Base-by-base conservation (phyloP, 1,139 yeast species). In the Geotrichum restrictum region DNA sequence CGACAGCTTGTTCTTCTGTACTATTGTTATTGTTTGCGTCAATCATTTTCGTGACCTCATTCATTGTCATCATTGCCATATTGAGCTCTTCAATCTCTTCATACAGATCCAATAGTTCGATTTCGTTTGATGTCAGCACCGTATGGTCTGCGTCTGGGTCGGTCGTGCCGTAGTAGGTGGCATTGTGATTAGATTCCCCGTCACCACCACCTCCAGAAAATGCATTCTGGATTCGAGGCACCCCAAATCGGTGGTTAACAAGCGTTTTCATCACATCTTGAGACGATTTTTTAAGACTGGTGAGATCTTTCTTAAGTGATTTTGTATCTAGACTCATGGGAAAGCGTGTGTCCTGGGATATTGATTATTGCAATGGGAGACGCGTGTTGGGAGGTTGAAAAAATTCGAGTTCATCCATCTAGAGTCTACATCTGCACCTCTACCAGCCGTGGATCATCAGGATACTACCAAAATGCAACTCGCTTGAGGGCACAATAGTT, bases 41-140 rank as follows among this genome's bases (percentile, higher is more conserved):
- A n/a, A 7, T 19, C 19, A 46, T 29, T 14, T 38, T 19, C 2
- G 27, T 18, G 19, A 46, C 38, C 44, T 31, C 39, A 11, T 39
- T 40, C 4, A 46, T 18, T 5, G 45, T 39, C 38, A 40, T 31
- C 29, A 38, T 31, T 13, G 49, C 44, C 29, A 46, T 4, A 16
- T 32, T 38, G 16, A 46, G 49, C 8, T 38, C 44, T 18, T 46
- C 49, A 3, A 46, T 22, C 19, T 46, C 45, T 10, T 46, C 45
- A 22, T 46, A 39, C 11, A 46, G 38, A 4, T 40, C 16, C 19
- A 46, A 22, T 13, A 46, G 37, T 39, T 38, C 38, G n/a, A 13
- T 18, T 19, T 46, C 49, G 11, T 33, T 19, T 11, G 44, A n/a
- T n/a, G 49, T 46, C 19, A 46, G 43, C 39, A 37, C 14, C 31